Evolutionary conservation across 78 protist genomes (phyloP), one percentile per base, ranked within the genome.

Genomic region (Monosiga brevicollis): DNA sequence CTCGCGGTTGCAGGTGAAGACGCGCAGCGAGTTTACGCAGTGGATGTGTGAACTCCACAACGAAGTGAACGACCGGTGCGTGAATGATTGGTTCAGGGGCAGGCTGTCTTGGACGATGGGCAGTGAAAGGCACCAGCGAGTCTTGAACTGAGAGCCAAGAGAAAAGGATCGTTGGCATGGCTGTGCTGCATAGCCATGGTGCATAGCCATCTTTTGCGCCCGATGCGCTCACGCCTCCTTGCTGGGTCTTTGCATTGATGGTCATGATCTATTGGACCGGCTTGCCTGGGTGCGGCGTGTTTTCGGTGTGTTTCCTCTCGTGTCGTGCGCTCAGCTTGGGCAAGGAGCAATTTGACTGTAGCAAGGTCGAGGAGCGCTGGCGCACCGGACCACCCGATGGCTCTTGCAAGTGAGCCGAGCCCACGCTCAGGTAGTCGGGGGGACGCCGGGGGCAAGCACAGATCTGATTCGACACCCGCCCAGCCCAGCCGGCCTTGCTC

Each of bases 41-140:
- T 85, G 83, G 82, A 32, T 85, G 62, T 85, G 87, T 42, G 73
- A 29, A 6, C 2, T 72, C 39, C 87, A 85, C 83, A 85, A 85
- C 54, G 79, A 79, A 25, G 83, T 85, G n/a, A 85, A 85, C 35
- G 49, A 10, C 35, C 22, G 62, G 62, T 49, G 62, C n/a, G n/a
- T n/a, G n/a, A n/a, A n/a, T n/a, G n/a, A n/a, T n/a, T n/a, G n/a
- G n/a, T n/a, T n/a, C n/a, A n/a, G n/a, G n/a, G n/a, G n/a, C n/a
- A n/a, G n/a, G n/a, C n/a, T n/a, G n/a, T n/a, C n/a, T n/a, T n/a
- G n/a, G n/a, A n/a, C n/a, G n/a, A n/a, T n/a, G n/a, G n/a, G n/a
- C n/a, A n/a, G n/a, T n/a, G n/a, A n/a, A n/a, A n/a, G n/a, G n/a
- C n/a, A n/a, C n/a, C n/a, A n/a, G n/a, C n/a, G n/a, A n/a, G n/a